Conservation (phyloP, 352 stramenopile genomes). For the Globisporangium polare region DNA sequence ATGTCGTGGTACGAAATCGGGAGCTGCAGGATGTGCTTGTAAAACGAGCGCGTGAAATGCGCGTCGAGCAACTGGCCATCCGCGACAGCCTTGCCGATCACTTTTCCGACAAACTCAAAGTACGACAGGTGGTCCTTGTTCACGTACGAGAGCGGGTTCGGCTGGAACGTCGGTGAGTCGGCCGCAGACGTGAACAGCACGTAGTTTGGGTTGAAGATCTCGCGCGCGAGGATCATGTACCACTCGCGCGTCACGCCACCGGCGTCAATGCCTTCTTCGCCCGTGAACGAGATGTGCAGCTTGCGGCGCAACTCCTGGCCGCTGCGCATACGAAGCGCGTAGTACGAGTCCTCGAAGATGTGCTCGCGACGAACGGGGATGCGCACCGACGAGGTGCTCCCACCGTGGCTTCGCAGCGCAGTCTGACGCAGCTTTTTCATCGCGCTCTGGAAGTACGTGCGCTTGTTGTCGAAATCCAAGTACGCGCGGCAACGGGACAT, state of each 20-base stretch:
- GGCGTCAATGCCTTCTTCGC: constrained; percentile 98
- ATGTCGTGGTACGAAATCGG: constrained; percentile 98
- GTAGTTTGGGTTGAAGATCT: constrained; percentile 99
- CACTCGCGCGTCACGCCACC: constrained; percentile 98
- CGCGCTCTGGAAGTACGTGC: constrained; percentile 97
- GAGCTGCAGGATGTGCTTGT: constrained; percentile 98
- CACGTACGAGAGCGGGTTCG: constrained; percentile 97
- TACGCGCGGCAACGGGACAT: constrained; percentile 93
- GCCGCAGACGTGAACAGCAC: constrained; percentile 98
- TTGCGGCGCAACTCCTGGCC: constrained; percentile 96
- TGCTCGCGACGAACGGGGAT: constrained; percentile 92
- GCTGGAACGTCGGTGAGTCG: constrained; percentile 99
- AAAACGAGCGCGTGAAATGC: constrained; percentile 98
- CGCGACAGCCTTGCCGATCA: constrained; percentile 98
- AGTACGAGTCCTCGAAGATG: constrained; percentile 99
- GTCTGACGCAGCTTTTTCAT: constrained; percentile 89
- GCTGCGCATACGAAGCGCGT: constrained; percentile 95
- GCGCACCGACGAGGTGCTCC: constrained; percentile 87
- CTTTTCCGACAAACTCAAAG: constrained; percentile 97
- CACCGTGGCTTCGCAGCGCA: constrained; percentile 81
- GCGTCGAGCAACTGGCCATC: constrained; percentile 98
- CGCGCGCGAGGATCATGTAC: constrained; percentile 98
- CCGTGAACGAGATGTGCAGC: constrained; percentile 97
- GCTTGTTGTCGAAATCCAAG: constrained; percentile 99
- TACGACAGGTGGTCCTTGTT: constrained; percentile 99